Percentiles rank a stretch among this genome's conserved stretches.
Conservation (phyloP, 78 protist genomes). For the Dictyostelium purpureum region DNA sequence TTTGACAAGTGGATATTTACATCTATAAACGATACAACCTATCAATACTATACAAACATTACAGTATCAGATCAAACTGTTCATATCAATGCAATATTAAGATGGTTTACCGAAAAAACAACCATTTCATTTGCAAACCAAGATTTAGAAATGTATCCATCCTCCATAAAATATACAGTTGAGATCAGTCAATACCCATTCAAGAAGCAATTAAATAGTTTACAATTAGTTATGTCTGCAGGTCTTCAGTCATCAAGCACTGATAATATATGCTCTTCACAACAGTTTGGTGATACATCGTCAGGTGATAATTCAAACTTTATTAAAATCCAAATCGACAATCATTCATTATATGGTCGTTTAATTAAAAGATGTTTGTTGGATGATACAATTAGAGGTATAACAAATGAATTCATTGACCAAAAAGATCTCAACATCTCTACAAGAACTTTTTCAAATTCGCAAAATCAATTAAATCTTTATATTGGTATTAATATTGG, state of each 20-base stretch:
- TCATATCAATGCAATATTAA: too few species aligned
- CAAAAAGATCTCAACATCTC: neutral
- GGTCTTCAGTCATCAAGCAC: neutral
- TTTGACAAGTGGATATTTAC: constrained; percentile 26
- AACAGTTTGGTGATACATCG: neutral
- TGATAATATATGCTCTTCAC: neutral
- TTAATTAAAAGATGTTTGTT: neutral
- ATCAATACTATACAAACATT: neutral
- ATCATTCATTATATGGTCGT: constrained; percentile 8
- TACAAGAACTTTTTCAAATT: too few species aligned
- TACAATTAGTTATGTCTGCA: constrained; percentile 36
- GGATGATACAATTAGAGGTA: neutral
- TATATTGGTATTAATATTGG: constrained; percentile 16
- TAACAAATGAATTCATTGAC: neutral
- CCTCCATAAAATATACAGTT: constrained; percentile 42
- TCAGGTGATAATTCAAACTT: neutral
- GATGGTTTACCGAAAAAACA: neutral
- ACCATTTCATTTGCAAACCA: neutral
- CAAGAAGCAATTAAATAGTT: neutral
- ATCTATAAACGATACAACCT: neutral
- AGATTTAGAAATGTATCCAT: constrained; percentile 20
- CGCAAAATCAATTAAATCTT: too few species aligned
- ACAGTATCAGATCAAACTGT: neutral
- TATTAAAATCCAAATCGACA: neutral
- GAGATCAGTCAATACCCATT: neutral